phyloP scores from a whole-genome alignment of 1,284 basidiomycete genomes.

The Trichosporon coremiiforme region DNA sequence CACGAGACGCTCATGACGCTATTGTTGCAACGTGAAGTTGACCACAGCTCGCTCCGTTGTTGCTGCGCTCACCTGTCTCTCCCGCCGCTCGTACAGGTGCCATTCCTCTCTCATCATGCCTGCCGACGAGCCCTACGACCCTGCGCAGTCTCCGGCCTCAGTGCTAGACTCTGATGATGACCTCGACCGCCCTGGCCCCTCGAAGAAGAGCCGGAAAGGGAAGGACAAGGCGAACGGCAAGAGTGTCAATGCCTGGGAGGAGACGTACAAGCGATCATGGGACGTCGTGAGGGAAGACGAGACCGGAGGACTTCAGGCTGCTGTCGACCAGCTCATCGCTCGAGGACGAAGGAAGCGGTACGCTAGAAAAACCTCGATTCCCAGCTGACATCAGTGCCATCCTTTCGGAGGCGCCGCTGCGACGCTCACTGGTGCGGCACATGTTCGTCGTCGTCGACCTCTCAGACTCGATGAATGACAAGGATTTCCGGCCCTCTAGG shows the following conservation, averaged over 20 bases:
- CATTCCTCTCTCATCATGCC: conserved; percentile 20
- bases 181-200: conserved; percentile 36
- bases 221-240: conserved; percentile 33
- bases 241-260: conserved; percentile 84
- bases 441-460: conserved; percentile 87
- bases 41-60: neutral
- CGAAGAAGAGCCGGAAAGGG: conserved; percentile 22
- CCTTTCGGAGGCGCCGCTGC: conserved; percentile 73
- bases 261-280: conserved; percentile 91
- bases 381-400: conserved; percentile 59
- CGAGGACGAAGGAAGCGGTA: conserved; percentile 79
- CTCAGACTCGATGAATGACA: conserved; percentile 88
- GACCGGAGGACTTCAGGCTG: conserved; percentile 81
- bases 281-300: conserved; percentile 97
- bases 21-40: conserved; percentile 9
- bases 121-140: conserved; percentile 31
- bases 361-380: conserved; percentile 31
- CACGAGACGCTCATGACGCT: conserved; percentile 8
- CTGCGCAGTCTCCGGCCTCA: conserved; percentile 24
- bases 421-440: conserved; percentile 94
- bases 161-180: conserved; percentile 34
- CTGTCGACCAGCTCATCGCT: conserved; percentile 86
- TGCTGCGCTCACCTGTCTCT: neutral
- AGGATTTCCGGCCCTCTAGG: conserved; percentile 91
- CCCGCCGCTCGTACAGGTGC: neutral